These are phyloP conservation scores for Coleophoma crateriformis DNA, from an alignment of 2,329 filamentous ascomycete species.

Conservation along the genomic window DNA sequence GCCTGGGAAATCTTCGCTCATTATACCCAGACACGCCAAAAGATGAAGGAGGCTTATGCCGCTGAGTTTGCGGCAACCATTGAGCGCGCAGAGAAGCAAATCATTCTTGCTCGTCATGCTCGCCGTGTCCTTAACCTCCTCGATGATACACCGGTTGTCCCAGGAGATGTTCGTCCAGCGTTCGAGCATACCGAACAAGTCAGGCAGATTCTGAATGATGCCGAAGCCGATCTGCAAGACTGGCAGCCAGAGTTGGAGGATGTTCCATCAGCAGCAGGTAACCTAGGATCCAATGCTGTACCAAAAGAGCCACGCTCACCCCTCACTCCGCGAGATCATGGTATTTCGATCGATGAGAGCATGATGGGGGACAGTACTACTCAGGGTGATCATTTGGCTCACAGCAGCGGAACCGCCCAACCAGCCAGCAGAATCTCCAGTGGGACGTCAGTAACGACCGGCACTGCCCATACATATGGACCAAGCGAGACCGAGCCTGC, in stretches of 20 bases:
- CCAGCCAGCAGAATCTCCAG: conserved; percentile 18
- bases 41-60: conserved; percentile 92
- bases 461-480: conserved; percentile 5
- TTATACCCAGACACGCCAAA: conserved; percentile 71
- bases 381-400: conserved; percentile 4
- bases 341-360: neutral
- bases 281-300: conserved; percentile 6
- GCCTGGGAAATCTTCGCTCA: neutral
- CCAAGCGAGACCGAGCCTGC: conserved; percentile 10
- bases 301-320: neutral
- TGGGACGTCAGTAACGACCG: conserved; percentile 14
- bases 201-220: conserved; percentile 84
- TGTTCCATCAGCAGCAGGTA: conserved; percentile 13
- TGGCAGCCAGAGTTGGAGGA: conserved; percentile 48
- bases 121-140: conserved; percentile 78
- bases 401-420: conserved; percentile 1
- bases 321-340: neutral
- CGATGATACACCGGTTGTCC: conserved; percentile 84
- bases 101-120: conserved; percentile 87
- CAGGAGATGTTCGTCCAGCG: conserved; percentile 68
- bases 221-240: conserved; percentile 77
- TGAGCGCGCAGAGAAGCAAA: conserved; percentile 94
- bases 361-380: neutral
- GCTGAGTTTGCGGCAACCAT: conserved; percentile 85
- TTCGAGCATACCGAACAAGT: conserved; percentile 65